A percentile compares a stretch with the other conserved stretches of the same genome.
Evolutionary conservation across 257 asterid species (phyloP).

Genomic region (Solanum etuberosum): DNA sequence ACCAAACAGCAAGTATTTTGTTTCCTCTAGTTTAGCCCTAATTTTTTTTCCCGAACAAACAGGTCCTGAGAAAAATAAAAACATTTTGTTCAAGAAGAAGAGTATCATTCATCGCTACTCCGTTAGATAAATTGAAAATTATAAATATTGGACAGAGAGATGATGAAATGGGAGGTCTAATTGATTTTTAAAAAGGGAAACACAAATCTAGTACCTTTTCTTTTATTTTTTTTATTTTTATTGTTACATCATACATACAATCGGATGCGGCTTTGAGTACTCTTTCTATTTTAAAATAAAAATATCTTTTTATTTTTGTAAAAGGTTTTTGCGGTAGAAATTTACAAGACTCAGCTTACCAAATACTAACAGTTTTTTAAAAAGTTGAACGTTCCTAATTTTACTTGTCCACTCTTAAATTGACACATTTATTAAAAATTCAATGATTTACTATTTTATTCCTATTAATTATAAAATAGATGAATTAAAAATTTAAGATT

Average conservation of each 20-base stretch:
- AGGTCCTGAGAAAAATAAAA: not conserved
- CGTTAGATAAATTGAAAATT: not conserved
- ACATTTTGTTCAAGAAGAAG: not conserved
- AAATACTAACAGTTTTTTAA: too few relatives aligned
- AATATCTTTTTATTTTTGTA: too few relatives aligned
- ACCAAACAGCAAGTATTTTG: not conserved
- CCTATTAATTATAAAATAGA: too few relatives aligned
- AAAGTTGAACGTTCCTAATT: too few relatives aligned
- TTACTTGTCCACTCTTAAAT: too few relatives aligned
- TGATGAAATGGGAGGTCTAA: not conserved
- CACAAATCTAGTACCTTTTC: not conserved
- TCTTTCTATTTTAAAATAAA: too few relatives aligned
- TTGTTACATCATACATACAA: not conserved
- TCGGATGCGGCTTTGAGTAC: not conserved
- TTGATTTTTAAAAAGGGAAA: not conserved
- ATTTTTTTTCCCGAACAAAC: not conserved
- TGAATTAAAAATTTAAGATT: too few relatives aligned
- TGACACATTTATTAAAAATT: too few relatives aligned
- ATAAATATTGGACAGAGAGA: not conserved
- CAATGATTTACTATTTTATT: rapidly evolving
- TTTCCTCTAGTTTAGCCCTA: not conserved
- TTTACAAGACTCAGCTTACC: too few relatives aligned
- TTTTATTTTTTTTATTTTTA: too few relatives aligned
- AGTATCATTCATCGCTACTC: not conserved
- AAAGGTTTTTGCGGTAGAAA: not conserved